Base-by-base conservation (phyloP, 257 asterid species). In the Leptodermis oblonga region DNA sequence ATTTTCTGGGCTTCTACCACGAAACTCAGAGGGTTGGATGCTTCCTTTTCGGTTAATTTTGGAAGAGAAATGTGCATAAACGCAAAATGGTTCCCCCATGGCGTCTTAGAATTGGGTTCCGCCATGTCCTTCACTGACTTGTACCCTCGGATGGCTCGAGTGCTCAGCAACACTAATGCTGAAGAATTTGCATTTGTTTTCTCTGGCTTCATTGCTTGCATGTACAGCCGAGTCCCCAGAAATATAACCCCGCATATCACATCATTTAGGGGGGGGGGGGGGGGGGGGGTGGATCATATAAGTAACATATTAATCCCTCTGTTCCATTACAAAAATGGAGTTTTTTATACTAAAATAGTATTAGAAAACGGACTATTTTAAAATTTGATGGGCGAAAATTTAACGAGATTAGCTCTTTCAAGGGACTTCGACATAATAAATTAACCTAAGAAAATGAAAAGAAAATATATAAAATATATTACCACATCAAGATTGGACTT, bases 21-120 rank as follows among this genome's bases (percentile, higher is more conserved):
- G 11, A 87, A 85, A 6, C 10, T 62, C 34, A 87, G 82, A 3
- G 95, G 90, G 28, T 82, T 69, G 42, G 68, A 28, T 0, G 67
- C 33, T 51, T 73, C 72, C 0, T 30, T 7, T 4, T 34, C 39
- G 10, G n/a, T 51, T 11, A 85, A 49, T n/a, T 78, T 65, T 0
- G 96, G 97, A 1, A 88, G 65, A 1, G 93, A 51, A 1, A 91
- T 89, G 31, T 89, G 97, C 15, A 92, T 81, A 55, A 92, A 92
- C 0, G 95, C 96, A 46, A 92, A 92, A 51, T 80, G 95, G 78
- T 92, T 92, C 2, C 98, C 98, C 98, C 98, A 92, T 6, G 88
- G 71, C 30, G 71, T 67, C 71, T 49, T 28, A 28, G 79, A 78
- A 7, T 77, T 82, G 0, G 89, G 86, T 33, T 83, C 77, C 30